Base-by-base conservation (phyloP, 1,284 basidiomycete genomes). In the Agroathelia rolfsii region DNA sequence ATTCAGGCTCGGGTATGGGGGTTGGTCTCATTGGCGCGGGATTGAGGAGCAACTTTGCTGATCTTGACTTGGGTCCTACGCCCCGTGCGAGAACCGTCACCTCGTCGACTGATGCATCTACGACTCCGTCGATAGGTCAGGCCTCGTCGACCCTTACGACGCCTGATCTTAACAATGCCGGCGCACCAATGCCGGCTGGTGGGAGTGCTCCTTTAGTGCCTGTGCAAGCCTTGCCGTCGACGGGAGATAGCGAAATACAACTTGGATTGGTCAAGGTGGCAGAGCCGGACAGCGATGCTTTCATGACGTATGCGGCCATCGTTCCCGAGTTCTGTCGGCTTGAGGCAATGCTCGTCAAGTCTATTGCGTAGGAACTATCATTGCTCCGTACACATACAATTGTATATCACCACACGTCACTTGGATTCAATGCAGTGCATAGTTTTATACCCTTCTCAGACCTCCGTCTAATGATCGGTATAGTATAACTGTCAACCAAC, bases 281-380 rank as follows among this genome's bases (percentile, higher is more conserved):
- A 0, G 84, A 87, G 41, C 71, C 81, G 13, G 84, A 87, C 49
- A 58, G 75, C 34, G 84, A 86, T 53, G 75, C 83, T 39, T 87
- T 84, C 58, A 71, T 83, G 71, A 71, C 76, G 1, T 87, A 87
- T 52, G 82, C 83, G 8, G 71, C 79, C 21, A 79, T 86, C 48
- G 78, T 86, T n/a, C 78, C 82, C 10, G 83, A 87, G 56, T 86
- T 72, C 51, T 76, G 70, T 54, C 59, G 83, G 28, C 55, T 87
- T 43, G 83, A 86, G 54, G 67, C 70, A 8, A 72, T 86, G 69
- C 53, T 86, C 28, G 67, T 77, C 44, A 83, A 81, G 53, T 60
- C 59, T 10, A 56, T 72, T 32, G 69, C 72, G n/a, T 70, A 48
- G 59, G 24, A 26, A 10, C 8, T 30, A n/a, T n/a, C n/a, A n/a